A percentile compares a stretch with the other conserved stretches of the same genome.
Conservation (phyloP, 2,329 filamentous ascomycete genomes). For the Trichoderma pleuroti region DNA sequence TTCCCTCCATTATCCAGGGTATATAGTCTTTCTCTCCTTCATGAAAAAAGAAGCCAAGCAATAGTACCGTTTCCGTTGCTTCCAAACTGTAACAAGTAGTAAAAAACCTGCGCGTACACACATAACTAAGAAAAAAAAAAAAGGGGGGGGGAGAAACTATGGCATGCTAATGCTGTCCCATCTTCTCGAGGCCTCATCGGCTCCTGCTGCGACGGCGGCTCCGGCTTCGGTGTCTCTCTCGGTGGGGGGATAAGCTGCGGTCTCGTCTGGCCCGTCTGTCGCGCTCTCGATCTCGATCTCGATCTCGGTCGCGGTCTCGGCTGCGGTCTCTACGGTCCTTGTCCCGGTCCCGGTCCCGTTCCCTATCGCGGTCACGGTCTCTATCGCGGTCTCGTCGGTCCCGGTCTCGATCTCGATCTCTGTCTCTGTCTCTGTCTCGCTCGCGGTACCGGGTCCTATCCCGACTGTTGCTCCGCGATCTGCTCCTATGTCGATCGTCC, state of each 20-base stretch:
- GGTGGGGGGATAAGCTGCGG: slow-evolving; percentile 35
- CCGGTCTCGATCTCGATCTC: slow-evolving; percentile 35
- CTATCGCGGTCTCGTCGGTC: slow-evolving; percentile 34
- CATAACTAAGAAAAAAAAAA: neutral
- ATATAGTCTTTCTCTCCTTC: neutral
- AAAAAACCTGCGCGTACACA: neutral
- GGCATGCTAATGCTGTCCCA: neutral
- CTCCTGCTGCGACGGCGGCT: slow-evolving; percentile 40
- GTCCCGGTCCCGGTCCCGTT: slow-evolving; percentile 36
- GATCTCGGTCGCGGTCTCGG: slow-evolving; percentile 26
- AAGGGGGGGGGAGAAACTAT: neutral
- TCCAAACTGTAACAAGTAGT: neutral
- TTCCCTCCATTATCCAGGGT: neutral
- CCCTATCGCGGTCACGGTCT: slow-evolving; percentile 33
- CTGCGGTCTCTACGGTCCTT: slow-evolving; percentile 39
- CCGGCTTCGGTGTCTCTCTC: slow-evolving; percentile 37
- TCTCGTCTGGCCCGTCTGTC: slow-evolving; percentile 27
- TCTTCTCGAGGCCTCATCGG: neutral
- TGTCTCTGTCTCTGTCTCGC: slow-evolving; percentile 34
- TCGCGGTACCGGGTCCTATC: slow-evolving; percentile 38
- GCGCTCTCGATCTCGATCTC: slow-evolving; percentile 2
- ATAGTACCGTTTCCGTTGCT: neutral
- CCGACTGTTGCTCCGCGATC: slow-evolving; percentile 35
- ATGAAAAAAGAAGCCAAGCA: neutral
- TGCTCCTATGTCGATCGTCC: slow-evolving; percentile 37